Base-by-base conservation (phyloP, 2,329 filamentous ascomycete species). In the Fusarium nodosum region DNA sequence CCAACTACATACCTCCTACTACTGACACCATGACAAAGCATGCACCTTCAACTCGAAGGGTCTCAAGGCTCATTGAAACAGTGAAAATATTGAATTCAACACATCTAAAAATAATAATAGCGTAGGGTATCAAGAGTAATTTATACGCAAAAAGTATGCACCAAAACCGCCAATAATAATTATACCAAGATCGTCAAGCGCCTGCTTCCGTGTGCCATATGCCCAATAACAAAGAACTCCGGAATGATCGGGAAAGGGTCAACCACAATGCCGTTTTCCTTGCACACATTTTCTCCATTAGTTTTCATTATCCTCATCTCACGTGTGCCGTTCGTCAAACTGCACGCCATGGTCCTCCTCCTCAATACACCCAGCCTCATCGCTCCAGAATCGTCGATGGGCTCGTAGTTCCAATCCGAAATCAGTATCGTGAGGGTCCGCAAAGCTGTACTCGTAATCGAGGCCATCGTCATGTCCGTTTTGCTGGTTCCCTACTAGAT, bases 351-450 rank as follows among this genome's bases (percentile, higher is more conserved):
- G 69, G 39, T 77, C 78, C 58, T 81, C 79, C 67, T 81, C 79
- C 42, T 81, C 78, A 53, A 81, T 81, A 30, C 78, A 73, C 41
- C 76, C 75, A 15, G 76, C 76, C 33, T 79, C 70, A 46, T 79
- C 76, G 34, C 76, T 76, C 71, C 76, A 76, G 41, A 78, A 76
- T 39, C 78, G 71, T 54, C 78, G 74, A 58, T 79, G 77, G 30
- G 74, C 72, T 64, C 79, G 79, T 61, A 81, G 76, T 53, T 80
- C 77, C 42, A 81, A 64, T 11, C 74, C 77, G 41, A 73, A 74
- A n/a, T 81, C 79, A 30, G 48, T 58, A 53, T 79, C 78, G 20
- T 70, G 59, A 33, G 64, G 69, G 36, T 80, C 77, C 12, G 65
- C 60, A 57, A 72, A 78, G 8, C 65, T 75, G 57, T 78, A 80